Conservation (phyloP, 306 rosid species). For the Corylus avellana region DNA sequence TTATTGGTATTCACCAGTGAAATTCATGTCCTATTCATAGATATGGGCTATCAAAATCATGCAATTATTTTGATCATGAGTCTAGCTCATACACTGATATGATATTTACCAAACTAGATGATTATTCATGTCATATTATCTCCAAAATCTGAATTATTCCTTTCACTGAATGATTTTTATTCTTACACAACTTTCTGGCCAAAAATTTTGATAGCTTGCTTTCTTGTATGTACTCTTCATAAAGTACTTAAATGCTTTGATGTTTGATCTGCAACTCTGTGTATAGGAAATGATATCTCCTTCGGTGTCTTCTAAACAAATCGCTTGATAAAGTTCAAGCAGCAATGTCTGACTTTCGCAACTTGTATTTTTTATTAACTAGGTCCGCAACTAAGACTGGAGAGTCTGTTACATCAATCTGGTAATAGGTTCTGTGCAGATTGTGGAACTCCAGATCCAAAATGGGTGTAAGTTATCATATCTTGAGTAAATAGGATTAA, state of each 20-base stretch:
- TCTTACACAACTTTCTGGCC: not conserved
- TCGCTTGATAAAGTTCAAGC: slow-evolving; percentile 2
- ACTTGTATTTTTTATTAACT: slow-evolving; percentile 26
- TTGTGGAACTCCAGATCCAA: slow-evolving; percentile 89
- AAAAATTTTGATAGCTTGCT: not conserved
- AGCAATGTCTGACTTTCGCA: slow-evolving; percentile 13
- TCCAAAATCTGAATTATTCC: not conserved
- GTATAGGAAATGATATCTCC: not conserved
- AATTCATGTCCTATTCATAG: not conserved
- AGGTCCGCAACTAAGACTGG: slow-evolving; percentile 69
- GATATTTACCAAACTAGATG: not conserved
- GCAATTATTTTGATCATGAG: not conserved
- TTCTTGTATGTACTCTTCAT: not conserved
- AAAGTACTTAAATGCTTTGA: not conserved
- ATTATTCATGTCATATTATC: not conserved
- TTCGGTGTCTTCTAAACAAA: not conserved
- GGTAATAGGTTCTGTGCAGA: slow-evolving; percentile 78
- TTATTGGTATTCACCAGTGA: not conserved
- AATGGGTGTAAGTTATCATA: slow-evolving; percentile 83
- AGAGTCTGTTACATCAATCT: slow-evolving; percentile 48
- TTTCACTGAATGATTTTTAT: not conserved
- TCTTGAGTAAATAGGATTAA: not conserved
- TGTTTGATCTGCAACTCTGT: not conserved
- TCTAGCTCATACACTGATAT: not conserved
- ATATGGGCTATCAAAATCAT: not conserved